Base-by-base conservation (phyloP, 345 rosid genomes). In the Melastoma malabathricum region DNA sequence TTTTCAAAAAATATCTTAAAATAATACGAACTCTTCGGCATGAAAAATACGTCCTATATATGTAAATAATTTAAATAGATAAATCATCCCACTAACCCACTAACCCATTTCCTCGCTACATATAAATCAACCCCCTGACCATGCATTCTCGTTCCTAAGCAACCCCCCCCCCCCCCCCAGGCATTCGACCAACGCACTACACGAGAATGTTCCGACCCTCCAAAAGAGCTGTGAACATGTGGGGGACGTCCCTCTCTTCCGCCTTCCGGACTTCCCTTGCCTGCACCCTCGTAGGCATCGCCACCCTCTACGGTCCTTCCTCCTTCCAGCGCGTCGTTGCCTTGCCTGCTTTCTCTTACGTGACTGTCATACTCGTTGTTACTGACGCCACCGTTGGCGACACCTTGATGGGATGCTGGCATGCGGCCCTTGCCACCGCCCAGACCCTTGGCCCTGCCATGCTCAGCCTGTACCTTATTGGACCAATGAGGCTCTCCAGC, bases 291-390 rank as follows among this genome's bases (percentile, higher is more conserved):
- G 82, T 90, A 14, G 98, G 94, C 17, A 50, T 58, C 31, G 19
- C 51, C 59, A 82, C 96, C 61, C 72, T 90, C 9, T 78, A 79
- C 54, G 89, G 96, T 9, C 94, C 96, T 0, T 18, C 65, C 3
- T 55, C 71, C 43, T 6, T 90, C 60, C 65, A 13, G 23, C 70
- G 60, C 44, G 69, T 64, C 41, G 68, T 80, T 6, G 71, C 81
- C 22, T 75, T 86, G 57, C 96, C 98, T 0, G 83, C 98, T 16
- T 90, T 86, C 52, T 76, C 96, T 49, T 90, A 86, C 61, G 94
- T 86, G 43, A 64, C 82, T 0, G 78, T 62, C 25, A 68, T 86
- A 43, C 80, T 86, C 19, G 55, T 86, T 22, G 60, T 72, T 48
- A 78, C 84, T 2, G 96, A 90, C 13, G 89, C 94, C 50, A 75